Evolutionary conservation across 768 basidiomycete species (phyloP).

Genomic region (Macrolepiota fuliginosa): DNA sequence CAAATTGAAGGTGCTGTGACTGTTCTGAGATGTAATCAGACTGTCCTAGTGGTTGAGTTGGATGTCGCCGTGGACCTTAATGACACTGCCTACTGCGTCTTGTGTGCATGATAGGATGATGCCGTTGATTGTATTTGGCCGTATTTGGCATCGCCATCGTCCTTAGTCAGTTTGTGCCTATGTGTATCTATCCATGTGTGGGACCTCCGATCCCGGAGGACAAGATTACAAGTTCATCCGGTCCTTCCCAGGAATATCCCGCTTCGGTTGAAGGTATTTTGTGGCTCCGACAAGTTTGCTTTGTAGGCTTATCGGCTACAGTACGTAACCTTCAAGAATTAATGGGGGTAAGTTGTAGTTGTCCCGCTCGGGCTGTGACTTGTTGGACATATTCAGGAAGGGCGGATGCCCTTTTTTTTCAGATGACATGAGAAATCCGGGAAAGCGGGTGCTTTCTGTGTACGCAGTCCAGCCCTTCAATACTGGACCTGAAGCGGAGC

Average conservation of each 20-base stretch:
- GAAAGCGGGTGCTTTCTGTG: not conserved
- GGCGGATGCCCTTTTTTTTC: not conserved
- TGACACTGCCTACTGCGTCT: not conserved
- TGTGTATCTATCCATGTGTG: not conserved
- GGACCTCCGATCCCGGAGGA: not conserved
- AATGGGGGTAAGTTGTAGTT: too few relatives aligned
- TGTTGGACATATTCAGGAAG: too few relatives aligned
- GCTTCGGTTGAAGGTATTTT: too few relatives aligned
- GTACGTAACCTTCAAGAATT: too few relatives aligned
- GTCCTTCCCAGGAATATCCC: too few relatives aligned
- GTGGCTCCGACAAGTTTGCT: too few relatives aligned
- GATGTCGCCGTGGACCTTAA: not conserved
- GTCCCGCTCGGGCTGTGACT: too few relatives aligned
- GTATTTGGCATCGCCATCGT: not conserved
- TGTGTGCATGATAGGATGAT: not conserved
- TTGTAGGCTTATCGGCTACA: too few relatives aligned
- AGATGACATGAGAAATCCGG: not conserved
- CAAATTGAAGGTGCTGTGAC: not conserved
- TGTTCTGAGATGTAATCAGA: not conserved
- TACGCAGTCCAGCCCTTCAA: not conserved
- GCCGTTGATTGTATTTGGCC: constrained; percentile 3
- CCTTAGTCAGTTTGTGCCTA: not conserved
- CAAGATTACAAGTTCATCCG: too few relatives aligned
- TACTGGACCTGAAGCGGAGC: not conserved
- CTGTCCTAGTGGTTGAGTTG: not conserved